Conservation (phyloP, 352 stramenopile species). For the Thraustochytrium aureum region DNA sequence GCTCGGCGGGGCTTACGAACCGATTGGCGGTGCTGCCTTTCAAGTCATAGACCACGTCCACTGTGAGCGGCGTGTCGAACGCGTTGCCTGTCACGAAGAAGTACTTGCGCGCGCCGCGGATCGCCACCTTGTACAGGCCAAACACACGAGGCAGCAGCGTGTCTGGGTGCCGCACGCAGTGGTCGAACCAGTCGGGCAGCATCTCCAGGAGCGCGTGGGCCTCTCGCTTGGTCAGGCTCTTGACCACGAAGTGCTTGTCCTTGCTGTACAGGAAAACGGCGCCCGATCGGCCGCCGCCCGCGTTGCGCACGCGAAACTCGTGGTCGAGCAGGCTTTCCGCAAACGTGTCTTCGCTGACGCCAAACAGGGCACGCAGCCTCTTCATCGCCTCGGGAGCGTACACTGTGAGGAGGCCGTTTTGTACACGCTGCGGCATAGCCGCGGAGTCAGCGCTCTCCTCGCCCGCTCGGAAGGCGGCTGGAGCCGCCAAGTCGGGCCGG, state of each 20-base stretch:
- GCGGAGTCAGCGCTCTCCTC: neutral
- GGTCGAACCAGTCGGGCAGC: constrained; percentile 12
- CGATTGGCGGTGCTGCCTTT: constrained; percentile 55
- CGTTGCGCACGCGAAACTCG: neutral
- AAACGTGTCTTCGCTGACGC: constrained; percentile 32
- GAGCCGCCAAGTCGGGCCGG: neutral
- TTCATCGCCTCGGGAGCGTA: constrained; percentile 37
- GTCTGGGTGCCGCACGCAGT: constrained; percentile 15
- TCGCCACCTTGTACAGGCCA: constrained; percentile 24
- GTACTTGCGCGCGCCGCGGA: neutral
- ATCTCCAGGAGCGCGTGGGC: constrained; percentile 1
- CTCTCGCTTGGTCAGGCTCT: constrained; percentile 38
- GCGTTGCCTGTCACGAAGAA: constrained; percentile 58
- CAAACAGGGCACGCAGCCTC: constrained; percentile 18
- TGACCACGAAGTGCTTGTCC: constrained; percentile 47
- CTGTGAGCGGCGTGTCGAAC: constrained; percentile 53
- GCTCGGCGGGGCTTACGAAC: neutral
- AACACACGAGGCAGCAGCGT: constrained; percentile 36
- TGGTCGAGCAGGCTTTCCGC: constrained; percentile 39
- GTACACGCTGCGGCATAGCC: too few relatives aligned
- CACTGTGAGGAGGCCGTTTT: neutral
- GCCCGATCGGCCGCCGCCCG: constrained; percentile 10
- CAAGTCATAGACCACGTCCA: constrained; percentile 57
- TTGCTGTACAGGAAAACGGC: constrained; percentile 28
- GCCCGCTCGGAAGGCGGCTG: too few relatives aligned